Evolutionary conservation across 2,329 filamentous ascomycete genomes (phyloP).

Genomic region (Colletotrichum sp.): DNA sequence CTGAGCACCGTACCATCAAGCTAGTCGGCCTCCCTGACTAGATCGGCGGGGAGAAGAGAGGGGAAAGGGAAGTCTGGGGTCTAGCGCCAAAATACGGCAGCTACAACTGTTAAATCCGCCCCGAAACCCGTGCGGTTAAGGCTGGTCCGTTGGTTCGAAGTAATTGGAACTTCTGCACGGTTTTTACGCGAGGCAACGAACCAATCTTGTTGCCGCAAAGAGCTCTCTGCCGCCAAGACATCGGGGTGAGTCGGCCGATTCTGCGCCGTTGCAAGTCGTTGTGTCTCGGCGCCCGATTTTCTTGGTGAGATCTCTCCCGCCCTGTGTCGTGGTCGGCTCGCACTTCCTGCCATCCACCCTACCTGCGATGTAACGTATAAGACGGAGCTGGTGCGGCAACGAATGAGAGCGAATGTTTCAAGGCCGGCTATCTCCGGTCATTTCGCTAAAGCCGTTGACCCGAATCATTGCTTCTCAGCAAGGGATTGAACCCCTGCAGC

Average conservation of each 20-base stretch:
- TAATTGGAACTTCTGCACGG: not conserved
- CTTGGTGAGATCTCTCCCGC: not conserved
- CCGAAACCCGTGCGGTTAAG: constrained; percentile 3
- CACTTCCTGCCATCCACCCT: not conserved
- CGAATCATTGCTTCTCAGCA: not conserved
- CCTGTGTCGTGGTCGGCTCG: not conserved
- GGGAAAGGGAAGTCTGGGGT: not conserved
- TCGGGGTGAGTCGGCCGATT: not conserved
- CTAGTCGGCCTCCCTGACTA: not conserved
- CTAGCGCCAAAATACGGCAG: not conserved
- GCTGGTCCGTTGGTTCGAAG: not conserved
- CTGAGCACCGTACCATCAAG: not conserved
- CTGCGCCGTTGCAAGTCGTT: not conserved
- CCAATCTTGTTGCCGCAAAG: not conserved
- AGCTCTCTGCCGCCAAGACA: not conserved
- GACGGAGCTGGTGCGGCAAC: not conserved
- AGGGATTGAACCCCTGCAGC: not conserved
- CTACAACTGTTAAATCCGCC: not conserved
- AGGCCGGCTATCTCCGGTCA: not conserved
- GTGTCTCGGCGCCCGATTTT: not conserved
- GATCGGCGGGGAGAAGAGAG: not conserved
- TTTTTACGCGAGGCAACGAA: not conserved
- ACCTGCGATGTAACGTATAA: not conserved
- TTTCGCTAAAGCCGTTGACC: not conserved
- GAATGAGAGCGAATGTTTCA: not conserved